Base-by-base conservation (phyloP, 2,329 filamentous ascomycete genomes). In the Epichloe sibirici region DNA sequence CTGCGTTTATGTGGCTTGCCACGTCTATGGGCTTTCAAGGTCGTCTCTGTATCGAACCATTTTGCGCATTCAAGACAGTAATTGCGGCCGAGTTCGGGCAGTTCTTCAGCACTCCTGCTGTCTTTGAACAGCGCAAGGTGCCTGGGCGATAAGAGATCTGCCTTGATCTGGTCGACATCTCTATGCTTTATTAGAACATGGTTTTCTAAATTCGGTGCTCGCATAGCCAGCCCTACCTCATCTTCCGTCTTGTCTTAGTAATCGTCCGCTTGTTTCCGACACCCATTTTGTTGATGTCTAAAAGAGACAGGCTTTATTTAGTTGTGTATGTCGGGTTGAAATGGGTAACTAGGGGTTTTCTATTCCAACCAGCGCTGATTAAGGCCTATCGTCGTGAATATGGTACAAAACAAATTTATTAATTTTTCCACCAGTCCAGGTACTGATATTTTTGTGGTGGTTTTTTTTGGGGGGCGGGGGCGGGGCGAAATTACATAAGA, bases 11-110 rank as follows among this genome's bases (percentile, higher is more conserved):
- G 93, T 58, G 88, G 88, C 72, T 96, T 98, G 61, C 88, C 89
- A 68, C 86, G 88, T 53, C 76, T 76, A 70, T 98, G 93, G 31
- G 80, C 76, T 38, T 77, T 74, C 53, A 95, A 73, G 61, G 88
- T 94, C 61, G 78, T 69, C 59, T 93, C 86, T 48, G 83, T 86
- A 68, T 97, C 91, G 67, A 94, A 97, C 85, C 88, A 97, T 73
- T 95, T 97, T 57, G 93, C 86, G 69, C 93, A 98, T 69, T 95
- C 87, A 15, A 86, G 76, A 69, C 93, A 98, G 70, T 96, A 97
- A 66, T 84, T 84, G 61, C 82, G 77, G 28, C 93, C 93, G 48
- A 96, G 75, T 0, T 83, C 91, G 3, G 93, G 93, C 38, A 96
- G 77, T 63, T 97, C 93, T 65, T 97, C 91, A 23, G 79, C 72